A percentile compares a stretch with the other conserved stretches of the same genome.
Evolutionary conservation across 805 yeast genomes (phyloP).

Genomic region (Yarrowia keelungensis): DNA sequence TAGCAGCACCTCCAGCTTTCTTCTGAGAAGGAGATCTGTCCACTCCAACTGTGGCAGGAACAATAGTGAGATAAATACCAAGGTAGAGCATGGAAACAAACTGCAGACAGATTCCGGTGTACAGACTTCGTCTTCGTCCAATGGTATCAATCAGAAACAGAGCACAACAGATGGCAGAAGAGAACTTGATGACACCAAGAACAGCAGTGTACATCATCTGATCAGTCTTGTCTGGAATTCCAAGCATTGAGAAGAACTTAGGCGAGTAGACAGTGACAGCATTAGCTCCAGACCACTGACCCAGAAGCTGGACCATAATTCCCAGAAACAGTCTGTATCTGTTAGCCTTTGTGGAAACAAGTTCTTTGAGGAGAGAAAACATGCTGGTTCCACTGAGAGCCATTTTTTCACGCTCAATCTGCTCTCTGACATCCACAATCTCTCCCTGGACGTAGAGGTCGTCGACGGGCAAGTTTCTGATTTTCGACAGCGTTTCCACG

Average conservation of each 20-base stretch:
- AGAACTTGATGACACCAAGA: conserved; percentile 61
- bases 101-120: conserved; percentile 58
- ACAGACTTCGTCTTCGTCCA: conserved; percentile 61
- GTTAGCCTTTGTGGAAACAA: conserved; percentile 51
- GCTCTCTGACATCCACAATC: conserved; percentile 59
- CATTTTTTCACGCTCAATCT: conserved; percentile 52
- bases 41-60: conserved; percentile 50
- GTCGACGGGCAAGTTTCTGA: conserved; percentile 57
- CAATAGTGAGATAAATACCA: conserved; percentile 54
- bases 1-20: conserved; percentile 57
- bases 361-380: conserved; percentile 51
- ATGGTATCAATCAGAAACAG: conserved; percentile 61
- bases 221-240: conserved; percentile 53
- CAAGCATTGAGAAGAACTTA: conserved; percentile 58
- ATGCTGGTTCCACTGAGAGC: conserved; percentile 44
- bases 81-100: conserved; percentile 55
- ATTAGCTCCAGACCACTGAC: conserved; percentile 65
- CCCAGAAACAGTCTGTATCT: conserved; percentile 56
- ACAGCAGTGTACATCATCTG: conserved; percentile 58
- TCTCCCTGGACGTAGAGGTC: conserved; percentile 61
- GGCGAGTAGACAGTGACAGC: conserved; percentile 65
- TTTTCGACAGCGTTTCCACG: conserved; percentile 51
- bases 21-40: conserved; percentile 51
- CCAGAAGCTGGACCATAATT: conserved; percentile 49
- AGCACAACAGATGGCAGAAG: conserved; percentile 58